Evolutionary conservation across 2,329 filamentous ascomycete species (phyloP).

Genomic region (Colletotrichum sp.): DNA sequence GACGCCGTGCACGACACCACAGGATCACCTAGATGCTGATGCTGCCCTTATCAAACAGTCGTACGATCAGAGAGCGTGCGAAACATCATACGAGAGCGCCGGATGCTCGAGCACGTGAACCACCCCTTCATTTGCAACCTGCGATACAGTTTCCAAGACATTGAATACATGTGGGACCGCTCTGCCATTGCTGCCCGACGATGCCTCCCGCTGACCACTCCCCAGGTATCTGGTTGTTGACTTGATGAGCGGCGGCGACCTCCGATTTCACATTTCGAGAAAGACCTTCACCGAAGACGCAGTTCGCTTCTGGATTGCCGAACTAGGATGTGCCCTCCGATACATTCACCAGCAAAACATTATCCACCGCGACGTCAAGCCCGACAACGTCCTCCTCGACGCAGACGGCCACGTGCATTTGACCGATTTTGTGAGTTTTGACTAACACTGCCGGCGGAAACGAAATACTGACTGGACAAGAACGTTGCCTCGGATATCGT

Average conservation of each 20-base stretch:
- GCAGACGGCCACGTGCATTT: constrained; percentile 94
- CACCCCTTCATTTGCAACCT: constrained; percentile 98
- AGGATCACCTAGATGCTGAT: constrained; percentile 2
- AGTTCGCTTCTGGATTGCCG: constrained; percentile 95
- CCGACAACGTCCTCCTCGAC: constrained; percentile 88
- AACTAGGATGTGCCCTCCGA: constrained; percentile 87
- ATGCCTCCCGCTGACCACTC: constrained; percentile 22
- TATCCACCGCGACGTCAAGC: constrained; percentile 90
- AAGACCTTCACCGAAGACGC: constrained; percentile 98
- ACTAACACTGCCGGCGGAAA: not conserved
- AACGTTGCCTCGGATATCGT: constrained; percentile 96
- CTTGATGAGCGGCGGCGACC: constrained; percentile 95
- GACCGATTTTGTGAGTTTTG: constrained; percentile 84
- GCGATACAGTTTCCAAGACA: constrained; percentile 98
- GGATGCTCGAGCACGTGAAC: constrained; percentile 98
- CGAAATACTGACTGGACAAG: constrained; percentile 50
- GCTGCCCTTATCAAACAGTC: constrained; percentile 57
- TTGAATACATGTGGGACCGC: constrained; percentile 87
- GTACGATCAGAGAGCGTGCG: constrained; percentile 97
- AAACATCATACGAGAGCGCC: constrained; percentile 95
- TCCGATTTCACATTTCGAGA: constrained; percentile 96
- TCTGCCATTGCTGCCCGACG: not conserved
- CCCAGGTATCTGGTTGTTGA: constrained; percentile 97
- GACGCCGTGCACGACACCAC: not conserved
- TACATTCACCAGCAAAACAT: constrained; percentile 89